phyloP scores from a whole-genome alignment of 2,329 filamentous ascomycete genomes.

The Penicillium aurantiogriseum region DNA sequence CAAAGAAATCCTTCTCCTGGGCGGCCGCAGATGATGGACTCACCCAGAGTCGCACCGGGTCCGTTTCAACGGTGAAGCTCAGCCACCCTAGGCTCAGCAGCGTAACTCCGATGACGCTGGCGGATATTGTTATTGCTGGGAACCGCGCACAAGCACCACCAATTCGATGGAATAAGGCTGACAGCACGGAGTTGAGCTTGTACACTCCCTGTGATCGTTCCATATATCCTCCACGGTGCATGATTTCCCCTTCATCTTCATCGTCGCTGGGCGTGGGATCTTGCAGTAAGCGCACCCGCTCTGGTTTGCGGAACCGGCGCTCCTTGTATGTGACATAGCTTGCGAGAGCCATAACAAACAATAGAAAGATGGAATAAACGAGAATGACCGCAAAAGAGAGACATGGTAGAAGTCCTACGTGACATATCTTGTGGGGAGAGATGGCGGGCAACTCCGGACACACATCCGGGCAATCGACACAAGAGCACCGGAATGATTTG shows the following conservation, averaged over 20 bases:
- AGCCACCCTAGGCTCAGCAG: slow-evolving; percentile 85
- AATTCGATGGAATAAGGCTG: slow-evolving; percentile 74
- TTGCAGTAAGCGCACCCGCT: slow-evolving; percentile 81
- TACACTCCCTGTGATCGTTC: slow-evolving; percentile 79
- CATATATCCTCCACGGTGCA: slow-evolving; percentile 71
- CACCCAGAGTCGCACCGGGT: slow-evolving; percentile 95
- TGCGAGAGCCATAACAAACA: slow-evolving; percentile 64
- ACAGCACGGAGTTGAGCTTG: slow-evolving; percentile 77
- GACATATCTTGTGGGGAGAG: slow-evolving; percentile 67
- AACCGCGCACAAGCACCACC: slow-evolving; percentile 79
- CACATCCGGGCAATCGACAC: slow-evolving; percentile 83
- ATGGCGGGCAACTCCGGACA: slow-evolving; percentile 81
- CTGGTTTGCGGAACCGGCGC: slow-evolving; percentile 71
- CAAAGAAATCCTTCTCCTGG: slow-evolving; percentile 91
- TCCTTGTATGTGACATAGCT: slow-evolving; percentile 75
- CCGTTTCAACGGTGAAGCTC: slow-evolving; percentile 81
- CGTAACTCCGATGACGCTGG: slow-evolving; percentile 71
- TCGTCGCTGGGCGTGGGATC: slow-evolving; percentile 83
- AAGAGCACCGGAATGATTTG: slow-evolving; percentile 82
- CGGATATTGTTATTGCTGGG: slow-evolving; percentile 76
- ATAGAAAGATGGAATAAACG: slow-evolving; percentile 73
- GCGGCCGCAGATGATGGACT: slow-evolving; percentile 88
- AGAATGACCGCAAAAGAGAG: slow-evolving; percentile 90
- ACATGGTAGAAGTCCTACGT: slow-evolving; percentile 85
- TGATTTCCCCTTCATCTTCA: slow-evolving; percentile 85